phyloP scores from a whole-genome alignment of 164 flowering plant species.

The Annona squamosa region DNA sequence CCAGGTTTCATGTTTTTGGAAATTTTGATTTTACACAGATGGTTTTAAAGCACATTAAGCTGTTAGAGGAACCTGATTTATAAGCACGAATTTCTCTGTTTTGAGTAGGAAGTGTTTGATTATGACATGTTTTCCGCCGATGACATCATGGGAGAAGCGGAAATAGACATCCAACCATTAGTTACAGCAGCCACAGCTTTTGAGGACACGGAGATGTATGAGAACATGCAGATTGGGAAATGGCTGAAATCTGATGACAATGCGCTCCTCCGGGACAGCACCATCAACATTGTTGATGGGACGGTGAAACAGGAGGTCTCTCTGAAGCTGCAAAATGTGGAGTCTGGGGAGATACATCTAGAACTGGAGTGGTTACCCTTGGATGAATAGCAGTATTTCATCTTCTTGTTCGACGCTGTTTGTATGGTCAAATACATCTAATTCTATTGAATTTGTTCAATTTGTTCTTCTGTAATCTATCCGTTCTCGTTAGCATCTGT shows the following conservation, averaged over 20 bases:
- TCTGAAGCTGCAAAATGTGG: conserved; percentile 91
- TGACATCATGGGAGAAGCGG: conserved; percentile 98
- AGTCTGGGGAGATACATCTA: conserved; percentile 71
- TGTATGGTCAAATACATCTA: neutral
- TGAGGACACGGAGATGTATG: conserved; percentile 74
- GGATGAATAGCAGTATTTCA: conserved; percentile 43
- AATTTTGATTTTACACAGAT: too few species aligned
- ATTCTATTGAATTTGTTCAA: too few species aligned
- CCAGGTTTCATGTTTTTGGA: too few species aligned
- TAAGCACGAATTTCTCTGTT: neutral
- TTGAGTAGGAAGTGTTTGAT: conserved; percentile 56
- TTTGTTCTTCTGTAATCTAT: neutral
- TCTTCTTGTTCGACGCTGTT: neutral
- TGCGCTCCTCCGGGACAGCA: conserved; percentile 77
- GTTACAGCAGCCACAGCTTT: conserved; percentile 80
- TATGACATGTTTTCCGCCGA: conserved; percentile 90
- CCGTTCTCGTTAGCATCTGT: neutral
- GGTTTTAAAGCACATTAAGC: too few species aligned
- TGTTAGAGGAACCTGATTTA: neutral
- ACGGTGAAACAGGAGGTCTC: conserved; percentile 66
- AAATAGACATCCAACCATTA: conserved; percentile 84
- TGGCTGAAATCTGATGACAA: conserved; percentile 91
- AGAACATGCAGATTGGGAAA: conserved; percentile 93
- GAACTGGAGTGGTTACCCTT: conserved; percentile 87
- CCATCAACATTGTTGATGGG: conserved; percentile 70